These are phyloP conservation scores for Fusarium secorum DNA, from an alignment of 2,329 filamentous ascomycete species.

Conservation along the genomic window DNA sequence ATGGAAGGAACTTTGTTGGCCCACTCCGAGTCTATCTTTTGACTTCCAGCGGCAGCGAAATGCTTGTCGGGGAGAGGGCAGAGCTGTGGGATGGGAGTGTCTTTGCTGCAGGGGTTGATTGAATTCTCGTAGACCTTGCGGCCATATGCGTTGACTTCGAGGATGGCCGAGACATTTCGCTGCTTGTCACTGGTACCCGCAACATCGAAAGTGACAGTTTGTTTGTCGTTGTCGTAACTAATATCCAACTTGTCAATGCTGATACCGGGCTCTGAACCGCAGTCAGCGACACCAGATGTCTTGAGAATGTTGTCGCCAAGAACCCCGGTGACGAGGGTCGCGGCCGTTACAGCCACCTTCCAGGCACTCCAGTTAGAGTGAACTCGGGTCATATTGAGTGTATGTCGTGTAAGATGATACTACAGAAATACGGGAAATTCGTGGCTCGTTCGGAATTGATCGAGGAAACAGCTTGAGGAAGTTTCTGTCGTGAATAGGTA, in stretches of 20 bases:
- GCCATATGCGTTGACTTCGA: constrained; percentile 86
- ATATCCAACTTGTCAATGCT: constrained; percentile 78
- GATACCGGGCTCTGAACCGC: constrained; percentile 63
- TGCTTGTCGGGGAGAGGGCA: constrained; percentile 83
- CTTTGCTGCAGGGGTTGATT: constrained; percentile 82
- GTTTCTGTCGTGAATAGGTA: constrained; percentile 32
- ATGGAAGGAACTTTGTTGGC: constrained; percentile 83
- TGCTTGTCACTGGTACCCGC: constrained; percentile 75
- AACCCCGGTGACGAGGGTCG: constrained; percentile 55
- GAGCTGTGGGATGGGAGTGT: constrained; percentile 73
- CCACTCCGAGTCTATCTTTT: constrained; percentile 75
- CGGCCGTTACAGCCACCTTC: constrained; percentile 47
- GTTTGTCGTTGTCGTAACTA: constrained; percentile 77
- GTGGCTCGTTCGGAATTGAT: constrained; percentile 31
- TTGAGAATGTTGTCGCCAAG: constrained; percentile 76
- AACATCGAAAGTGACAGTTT: constrained; percentile 81
- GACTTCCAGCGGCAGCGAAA: constrained; percentile 76
- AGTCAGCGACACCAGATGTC: constrained; percentile 82
- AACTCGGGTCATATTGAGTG: constrained; percentile 46
- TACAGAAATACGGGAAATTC: constrained; percentile 37
- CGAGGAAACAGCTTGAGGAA: constrained; percentile 29
- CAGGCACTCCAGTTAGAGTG: constrained; percentile 43
- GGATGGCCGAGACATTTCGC: constrained; percentile 81
- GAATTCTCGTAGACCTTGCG: constrained; percentile 77
- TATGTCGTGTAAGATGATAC: constrained; percentile 29